These are phyloP conservation scores for Xerocomus amazonicus DNA, from an alignment of 1,284 basidiomycete species.

Conservation along the genomic window DNA sequence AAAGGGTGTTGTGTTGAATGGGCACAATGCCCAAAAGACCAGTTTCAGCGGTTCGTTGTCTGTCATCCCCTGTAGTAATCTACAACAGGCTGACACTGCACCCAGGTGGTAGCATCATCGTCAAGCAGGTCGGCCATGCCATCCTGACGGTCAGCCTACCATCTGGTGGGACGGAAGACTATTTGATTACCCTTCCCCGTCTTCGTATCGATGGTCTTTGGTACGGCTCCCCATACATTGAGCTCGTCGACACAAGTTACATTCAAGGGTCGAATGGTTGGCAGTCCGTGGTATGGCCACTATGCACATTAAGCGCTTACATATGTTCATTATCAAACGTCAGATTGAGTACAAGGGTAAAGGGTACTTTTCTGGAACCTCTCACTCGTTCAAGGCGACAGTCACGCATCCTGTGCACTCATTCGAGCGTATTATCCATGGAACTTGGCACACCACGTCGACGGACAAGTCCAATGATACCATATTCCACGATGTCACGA, in stretches of 20 bases:
- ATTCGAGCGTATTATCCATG: conserved; percentile 64
- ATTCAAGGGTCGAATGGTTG: conserved; percentile 82
- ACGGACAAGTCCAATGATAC: conserved; percentile 41
- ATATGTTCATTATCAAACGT: conserved; percentile 4
- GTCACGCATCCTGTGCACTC: conserved; percentile 43
- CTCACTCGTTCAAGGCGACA: conserved; percentile 88
- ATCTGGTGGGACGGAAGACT: conserved; percentile 63
- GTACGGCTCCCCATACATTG: conserved; percentile 79
- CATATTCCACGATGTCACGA: conserved; percentile 64
- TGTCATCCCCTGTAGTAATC: neutral
- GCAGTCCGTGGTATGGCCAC: conserved; percentile 50
- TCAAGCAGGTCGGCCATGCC: conserved; percentile 96
- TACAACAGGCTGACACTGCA: conserved; percentile 4
- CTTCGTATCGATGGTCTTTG: conserved; percentile 62
- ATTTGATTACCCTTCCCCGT: conserved; percentile 88
- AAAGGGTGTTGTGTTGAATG: conserved; percentile 79
- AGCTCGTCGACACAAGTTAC: conserved; percentile 80
- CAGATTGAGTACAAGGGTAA: conserved; percentile 92
- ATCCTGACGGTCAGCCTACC: conserved; percentile 69
- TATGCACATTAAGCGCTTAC: neutral
- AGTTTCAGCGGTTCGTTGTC: conserved; percentile 69
- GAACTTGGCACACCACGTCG: conserved; percentile 82
- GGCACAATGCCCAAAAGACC: conserved; percentile 97
- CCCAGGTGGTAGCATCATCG: conserved; percentile 67
- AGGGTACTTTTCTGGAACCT: conserved; percentile 92